Conservation (phyloP, 768 basidiomycete species). For the Suillus weaverae region DNA sequence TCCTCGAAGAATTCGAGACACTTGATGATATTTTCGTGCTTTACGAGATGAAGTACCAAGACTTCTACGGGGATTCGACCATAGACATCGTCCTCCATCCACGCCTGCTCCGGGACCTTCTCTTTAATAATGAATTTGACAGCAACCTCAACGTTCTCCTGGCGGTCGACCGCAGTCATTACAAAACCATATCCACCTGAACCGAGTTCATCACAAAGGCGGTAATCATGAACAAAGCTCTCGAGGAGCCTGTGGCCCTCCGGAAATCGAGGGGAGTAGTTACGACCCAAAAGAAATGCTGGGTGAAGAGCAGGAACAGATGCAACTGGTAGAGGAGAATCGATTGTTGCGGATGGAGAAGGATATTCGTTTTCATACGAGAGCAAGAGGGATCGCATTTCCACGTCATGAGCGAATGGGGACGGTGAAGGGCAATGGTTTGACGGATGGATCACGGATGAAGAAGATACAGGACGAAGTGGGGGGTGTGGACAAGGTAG, state of each 20-base stretch:
- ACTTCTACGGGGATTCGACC: conserved; percentile 81
- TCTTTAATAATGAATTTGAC: conserved; percentile 94
- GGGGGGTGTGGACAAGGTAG: background rate
- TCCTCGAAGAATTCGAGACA: conserved; percentile 89
- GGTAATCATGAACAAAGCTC: conserved; percentile 59
- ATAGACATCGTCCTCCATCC: conserved; percentile 57
- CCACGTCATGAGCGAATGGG: background rate
- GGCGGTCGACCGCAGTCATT: conserved; percentile 74
- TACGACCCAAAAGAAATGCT: conserved; percentile 18
- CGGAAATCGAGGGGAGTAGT: conserved; percentile 57
- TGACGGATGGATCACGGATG: background rate
- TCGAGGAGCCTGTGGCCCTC: conserved; percentile 57
- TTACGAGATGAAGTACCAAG: conserved; percentile 67
- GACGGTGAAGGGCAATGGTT: background rate
- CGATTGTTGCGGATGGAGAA: conserved; percentile 6
- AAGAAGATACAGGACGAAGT: background rate
- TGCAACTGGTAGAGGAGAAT: conserved; percentile 5
- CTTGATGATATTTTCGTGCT: conserved; percentile 80
- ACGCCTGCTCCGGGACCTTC: conserved; percentile 52
- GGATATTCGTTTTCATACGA: conserved; percentile 12
- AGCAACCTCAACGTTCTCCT: conserved; percentile 69
- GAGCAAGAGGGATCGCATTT: conserved; percentile 25
- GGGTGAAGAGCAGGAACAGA: conserved; percentile 4
- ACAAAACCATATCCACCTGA: conserved; percentile 96
- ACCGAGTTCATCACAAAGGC: conserved; percentile 77